Evolutionary conservation across 352 stramenopile genomes (phyloP), one percentile per base, ranked within the genome.

Genomic region (Pythium coloratum): DNA sequence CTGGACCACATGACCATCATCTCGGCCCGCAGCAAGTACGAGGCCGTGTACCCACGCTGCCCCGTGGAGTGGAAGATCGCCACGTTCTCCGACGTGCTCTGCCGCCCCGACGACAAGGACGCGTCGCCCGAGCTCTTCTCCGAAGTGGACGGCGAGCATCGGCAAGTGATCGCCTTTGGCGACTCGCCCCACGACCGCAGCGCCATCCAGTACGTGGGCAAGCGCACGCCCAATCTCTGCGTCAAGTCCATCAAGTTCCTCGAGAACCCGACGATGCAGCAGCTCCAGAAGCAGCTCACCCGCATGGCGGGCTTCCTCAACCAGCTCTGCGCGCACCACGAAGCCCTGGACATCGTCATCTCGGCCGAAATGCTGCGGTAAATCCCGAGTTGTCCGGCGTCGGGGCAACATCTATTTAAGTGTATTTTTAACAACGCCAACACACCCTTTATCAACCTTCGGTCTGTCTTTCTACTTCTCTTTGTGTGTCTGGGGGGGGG

Each of bases 51-150:
- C 70, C 86, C 86, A 2, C 68, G 82, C 42, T 67, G 79, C 7
- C 82, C 84, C 6, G 79, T 90, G 34, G 81, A 94, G 66, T 94
- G 86, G 86, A 94, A 94, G 65, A 88, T 92, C 30, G 81, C 84
- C 0, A 80, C 76, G 24, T 94, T 88, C 62, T 79, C 76, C 6
- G 78, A 89, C 40, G 59, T 92, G 14, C 54, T 94, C 7, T 67
- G 70, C 18, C 80, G 80, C 47, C 70, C 75, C n/a, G 40, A 70
- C 18, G 47, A 51, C 16, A 28, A 54, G 16, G 56, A 68, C 8
- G 38, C 38, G 1, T 46, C 50, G 8, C 64, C 64, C 2, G 64
- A 70, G 33, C 30, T 70, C 26, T 65, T 64, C 20, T 60, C 56
- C 1, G 49, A 51, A 5, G 59, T 58, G 30, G 24, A 13, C 40